Conservation (phyloP, 257 asterid genomes). For the Schizonepeta tenuifolia region DNA sequence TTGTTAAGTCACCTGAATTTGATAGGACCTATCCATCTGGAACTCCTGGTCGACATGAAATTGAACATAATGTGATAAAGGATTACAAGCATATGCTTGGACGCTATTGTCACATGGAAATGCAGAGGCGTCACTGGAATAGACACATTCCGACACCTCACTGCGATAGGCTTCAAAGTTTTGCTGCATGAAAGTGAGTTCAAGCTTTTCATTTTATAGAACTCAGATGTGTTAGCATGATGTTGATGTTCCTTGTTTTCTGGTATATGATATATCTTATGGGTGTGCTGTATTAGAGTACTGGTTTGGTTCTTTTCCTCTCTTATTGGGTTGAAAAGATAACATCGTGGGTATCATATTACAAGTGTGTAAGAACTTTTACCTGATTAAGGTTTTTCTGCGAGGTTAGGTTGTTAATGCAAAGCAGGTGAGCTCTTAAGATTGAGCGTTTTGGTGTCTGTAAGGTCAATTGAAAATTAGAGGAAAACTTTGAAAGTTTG, state of each 20-base stretch:
- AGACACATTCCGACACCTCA: constrained; percentile 83
- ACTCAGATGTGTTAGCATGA: constrained; percentile 10
- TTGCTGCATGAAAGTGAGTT: constrained; percentile 68
- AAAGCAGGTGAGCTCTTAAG: not conserved
- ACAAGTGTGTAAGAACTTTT: not conserved
- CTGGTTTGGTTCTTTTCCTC: not conserved
- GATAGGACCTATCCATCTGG: constrained; percentile 68
- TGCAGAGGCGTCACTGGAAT: constrained; percentile 98
- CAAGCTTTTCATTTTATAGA: constrained; percentile 6
- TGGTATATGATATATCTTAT: constrained; percentile 9
- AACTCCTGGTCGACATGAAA: constrained; percentile 59
- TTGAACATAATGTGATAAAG: constrained; percentile 70
- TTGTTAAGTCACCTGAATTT: constrained; percentile 73
- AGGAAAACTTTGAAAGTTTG: not conserved
- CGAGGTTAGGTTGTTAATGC: not conserved
- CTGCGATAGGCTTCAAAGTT: constrained; percentile 71
- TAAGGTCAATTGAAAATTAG: not conserved
- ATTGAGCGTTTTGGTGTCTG: constrained; percentile 2
- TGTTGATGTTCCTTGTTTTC: not conserved
- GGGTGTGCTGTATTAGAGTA: not conserved
- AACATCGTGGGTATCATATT: not conserved
- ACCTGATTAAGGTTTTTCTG: not conserved
- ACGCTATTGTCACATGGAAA: constrained; percentile 90
- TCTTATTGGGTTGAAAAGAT: not conserved
- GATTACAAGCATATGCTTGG: constrained; percentile 85